These are phyloP conservation scores for Ceratocystis eucalypticola DNA, from an alignment of 2,329 filamentous ascomycete genomes.

Conservation along the genomic window DNA sequence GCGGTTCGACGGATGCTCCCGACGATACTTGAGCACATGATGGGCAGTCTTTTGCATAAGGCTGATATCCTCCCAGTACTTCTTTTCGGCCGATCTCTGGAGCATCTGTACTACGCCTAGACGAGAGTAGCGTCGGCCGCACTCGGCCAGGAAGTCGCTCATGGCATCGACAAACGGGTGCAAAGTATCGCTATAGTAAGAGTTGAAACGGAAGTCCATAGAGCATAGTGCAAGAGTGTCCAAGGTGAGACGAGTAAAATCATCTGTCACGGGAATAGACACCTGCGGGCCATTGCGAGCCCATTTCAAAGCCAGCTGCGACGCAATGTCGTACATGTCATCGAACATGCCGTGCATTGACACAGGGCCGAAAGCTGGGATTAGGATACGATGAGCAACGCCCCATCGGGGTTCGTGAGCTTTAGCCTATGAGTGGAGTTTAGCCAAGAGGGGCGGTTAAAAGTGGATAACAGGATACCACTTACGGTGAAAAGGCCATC, in stretches of 20 bases:
- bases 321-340: conserved; percentile 54
- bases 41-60: conserved; percentile 41
- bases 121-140: conserved; percentile 36
- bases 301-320: conserved; percentile 54
- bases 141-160: conserved; percentile 47
- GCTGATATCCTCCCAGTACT: conserved; percentile 42
- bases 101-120: conserved; percentile 34
- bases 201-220: conserved; percentile 64
- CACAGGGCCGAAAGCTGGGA: conserved; percentile 57
- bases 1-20: conserved; percentile 39
- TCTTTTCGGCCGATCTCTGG: conserved; percentile 34
- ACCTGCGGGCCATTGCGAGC: conserved; percentile 46
- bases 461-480: background rate
- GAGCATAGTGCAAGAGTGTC: conserved; percentile 59
- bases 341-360: conserved; percentile 55
- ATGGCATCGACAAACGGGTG: conserved; percentile 60
- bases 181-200: conserved; percentile 53
- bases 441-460: conserved; percentile 21
- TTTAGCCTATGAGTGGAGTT: conserved; percentile 26
- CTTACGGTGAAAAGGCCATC: conserved; percentile 54
- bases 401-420: conserved; percentile 48
- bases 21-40: conserved; percentile 47
- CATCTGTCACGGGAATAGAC: conserved; percentile 47
- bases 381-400: conserved; percentile 50
- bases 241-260: conserved; percentile 59